Percentiles rank a stretch among this genome's conserved stretches.
Conservation (phyloP, 805 yeast genomes). For the Zygotorulaspora danielsina region DNA sequence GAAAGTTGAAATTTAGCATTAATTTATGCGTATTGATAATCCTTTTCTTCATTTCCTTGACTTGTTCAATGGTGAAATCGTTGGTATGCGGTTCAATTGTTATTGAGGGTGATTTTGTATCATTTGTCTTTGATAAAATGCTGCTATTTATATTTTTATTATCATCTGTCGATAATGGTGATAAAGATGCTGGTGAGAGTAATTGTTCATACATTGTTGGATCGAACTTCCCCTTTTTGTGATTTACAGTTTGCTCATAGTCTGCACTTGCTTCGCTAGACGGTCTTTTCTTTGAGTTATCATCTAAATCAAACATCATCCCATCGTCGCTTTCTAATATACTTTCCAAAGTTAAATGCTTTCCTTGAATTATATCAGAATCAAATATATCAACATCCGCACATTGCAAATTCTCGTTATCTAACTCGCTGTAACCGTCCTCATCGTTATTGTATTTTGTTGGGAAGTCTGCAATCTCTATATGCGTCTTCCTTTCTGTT, state of each 20-base stretch:
- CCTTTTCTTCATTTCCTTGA: conserved; percentile 32
- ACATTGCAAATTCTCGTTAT: conserved; percentile 3
- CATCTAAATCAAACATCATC: conserved; percentile 16
- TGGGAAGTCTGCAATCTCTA: background rate
- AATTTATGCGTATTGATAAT: conserved; percentile 35
- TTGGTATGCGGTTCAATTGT: conserved; percentile 16
- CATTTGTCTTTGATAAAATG: conserved; percentile 1
- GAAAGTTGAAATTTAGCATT: conserved; percentile 30
- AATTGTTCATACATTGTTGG: conserved; percentile 18
- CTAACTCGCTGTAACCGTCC: background rate
- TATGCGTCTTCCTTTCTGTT: background rate
- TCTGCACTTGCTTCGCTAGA: conserved; percentile 2
- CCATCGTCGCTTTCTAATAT: conserved; percentile 17
- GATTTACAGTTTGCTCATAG: background rate
- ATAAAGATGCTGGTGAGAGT: conserved; percentile 37
- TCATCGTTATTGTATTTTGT: background rate
- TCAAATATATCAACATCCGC: conserved; percentile 12
- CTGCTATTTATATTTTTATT: conserved; percentile 2
- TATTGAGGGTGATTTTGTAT: conserved; percentile 1
- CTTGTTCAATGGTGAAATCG: conserved; percentile 32
- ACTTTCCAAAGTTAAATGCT: conserved; percentile 26
- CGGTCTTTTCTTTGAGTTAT: conserved; percentile 5
- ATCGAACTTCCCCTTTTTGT: conserved; percentile 2
- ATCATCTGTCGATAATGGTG: conserved; percentile 31
- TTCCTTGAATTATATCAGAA: conserved; percentile 15